These are phyloP conservation scores for Sarocladium kiliense DNA, from an alignment of 2,329 filamentous ascomycete species.

Conservation along the genomic window DNA sequence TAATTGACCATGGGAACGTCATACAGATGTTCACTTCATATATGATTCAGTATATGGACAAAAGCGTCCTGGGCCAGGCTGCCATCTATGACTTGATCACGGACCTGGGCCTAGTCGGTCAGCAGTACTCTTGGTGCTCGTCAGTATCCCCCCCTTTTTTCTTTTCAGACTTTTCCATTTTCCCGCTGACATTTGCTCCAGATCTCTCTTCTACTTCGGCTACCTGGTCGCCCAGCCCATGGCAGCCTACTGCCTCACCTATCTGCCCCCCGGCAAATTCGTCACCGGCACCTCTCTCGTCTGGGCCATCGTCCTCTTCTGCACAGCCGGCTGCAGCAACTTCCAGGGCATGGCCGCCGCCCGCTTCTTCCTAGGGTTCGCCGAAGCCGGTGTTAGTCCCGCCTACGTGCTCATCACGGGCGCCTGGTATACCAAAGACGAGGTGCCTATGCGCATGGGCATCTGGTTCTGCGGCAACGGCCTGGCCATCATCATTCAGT, in stretches of 20 bases:
- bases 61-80: too few relatives aligned
- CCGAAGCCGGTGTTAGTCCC: constrained; percentile 20
- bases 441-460: constrained; percentile 21
- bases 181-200: too few relatives aligned
- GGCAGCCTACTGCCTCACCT: constrained; percentile 15
- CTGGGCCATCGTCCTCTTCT: constrained; percentile 28
- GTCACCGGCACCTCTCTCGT: constrained; percentile 14
- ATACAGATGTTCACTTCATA: too few relatives aligned
- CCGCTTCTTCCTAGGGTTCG: constrained; percentile 19
- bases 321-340: constrained; percentile 25
- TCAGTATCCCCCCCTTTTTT: too few relatives aligned
- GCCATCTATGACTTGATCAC: too few relatives aligned
- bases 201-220: constrained; percentile 46
- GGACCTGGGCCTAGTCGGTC: too few relatives aligned
- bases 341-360: constrained; percentile 22
- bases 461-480: constrained; percentile 26
- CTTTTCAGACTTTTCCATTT: too few relatives aligned
- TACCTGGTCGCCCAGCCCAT: constrained; percentile 30
- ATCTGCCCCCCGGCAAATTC: constrained; percentile 18
- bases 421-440: constrained; percentile 25
- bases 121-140: too few relatives aligned
- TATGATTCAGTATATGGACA: too few relatives aligned
- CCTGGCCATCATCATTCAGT: too few relatives aligned
- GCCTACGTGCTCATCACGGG: constrained; percentile 20
- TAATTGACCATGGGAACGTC: too few relatives aligned